Percentiles rank a stretch among this genome's conserved stretches.
phyloP scores from a whole-genome alignment of 176 grass and related monocot genomes.

The Musa schizocarpa region DNA sequence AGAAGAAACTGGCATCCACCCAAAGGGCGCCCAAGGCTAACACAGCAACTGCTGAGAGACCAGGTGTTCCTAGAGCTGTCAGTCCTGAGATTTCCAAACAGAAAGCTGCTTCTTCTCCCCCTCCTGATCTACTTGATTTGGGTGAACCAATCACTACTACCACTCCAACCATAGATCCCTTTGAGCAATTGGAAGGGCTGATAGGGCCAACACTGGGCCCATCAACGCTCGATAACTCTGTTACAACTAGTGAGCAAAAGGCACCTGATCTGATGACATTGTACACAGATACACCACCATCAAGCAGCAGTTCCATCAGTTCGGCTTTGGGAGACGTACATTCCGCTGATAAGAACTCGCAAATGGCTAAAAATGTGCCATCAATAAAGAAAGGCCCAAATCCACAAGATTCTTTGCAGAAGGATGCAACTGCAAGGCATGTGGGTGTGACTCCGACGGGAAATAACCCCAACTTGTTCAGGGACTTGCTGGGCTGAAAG shows the following conservation, averaged over 20 bases:
- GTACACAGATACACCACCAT: slow-evolving; percentile 35
- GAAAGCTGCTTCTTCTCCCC: slow-evolving; percentile 35
- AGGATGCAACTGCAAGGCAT: slow-evolving; percentile 65
- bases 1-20: slow-evolving; percentile 35
- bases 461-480: slow-evolving; percentile 94
- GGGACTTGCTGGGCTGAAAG: slow-evolving; percentile 69
- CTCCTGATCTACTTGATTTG: slow-evolving; percentile 86
- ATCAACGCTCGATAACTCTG: slow-evolving; percentile 18
- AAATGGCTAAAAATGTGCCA: slow-evolving; percentile 19
- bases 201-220: slow-evolving; percentile 36
- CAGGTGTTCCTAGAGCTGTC: slow-evolving; percentile 10
- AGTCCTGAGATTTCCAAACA: slow-evolving; percentile 45
- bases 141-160: slow-evolving; percentile 42
- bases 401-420: slow-evolving; percentile 69
- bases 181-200: slow-evolving; percentile 81
- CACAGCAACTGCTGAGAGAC: slow-evolving; percentile 31
- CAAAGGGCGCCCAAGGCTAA: slow-evolving; percentile 45
- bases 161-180: slow-evolving; percentile 47
- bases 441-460: slow-evolving; percentile 78
- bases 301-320: slow-evolving; percentile 18
- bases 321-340: slow-evolving; percentile 15
- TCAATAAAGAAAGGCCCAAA: slow-evolving; percentile 63
- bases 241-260: slow-evolving; percentile 28
- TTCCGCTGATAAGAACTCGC: slow-evolving; percentile 15
- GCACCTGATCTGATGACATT: slow-evolving; percentile 67